Base-by-base conservation (phyloP, 805 yeast genomes). In the Yamadazyma olivae region DNA sequence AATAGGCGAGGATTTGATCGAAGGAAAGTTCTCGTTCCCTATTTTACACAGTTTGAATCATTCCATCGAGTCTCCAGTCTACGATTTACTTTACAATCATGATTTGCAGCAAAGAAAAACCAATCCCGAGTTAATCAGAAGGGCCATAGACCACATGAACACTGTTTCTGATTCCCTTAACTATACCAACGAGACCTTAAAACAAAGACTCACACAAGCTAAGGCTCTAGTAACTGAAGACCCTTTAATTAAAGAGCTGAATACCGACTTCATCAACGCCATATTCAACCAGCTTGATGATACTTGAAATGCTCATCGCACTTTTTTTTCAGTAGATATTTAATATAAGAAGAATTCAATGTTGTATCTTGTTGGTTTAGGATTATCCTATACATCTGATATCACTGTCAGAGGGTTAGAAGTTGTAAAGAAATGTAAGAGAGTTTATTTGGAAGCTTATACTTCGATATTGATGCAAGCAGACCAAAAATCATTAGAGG, bases 381-480 rank as follows among this genome's bases (percentile, higher is more conserved):
- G 99, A 3, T 75, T 91, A 31, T 87, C 96, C 3, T 81, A 89
- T 53, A 93, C 79, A 48, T 68, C 81, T 12, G 99, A 91, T 56
- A 89, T 91, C 53, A 90, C 98, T 1, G 96, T 91, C 12, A 81
- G 97, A 50, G 99, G 99, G 1, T 70, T 93, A 19, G 89, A 91
- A 52, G 76, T 82, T 3, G 89, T 93, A 38, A 82, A 75, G 51
- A 75, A 72, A 57, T 89, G 97, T 64, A 79, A 83, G 52, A 71
- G 96, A 27, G 95, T 91, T n/a, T 91, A 91, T 50, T 68, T 93
- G 38, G 99, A 91, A 64, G 97, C 95, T 3, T 91, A 91, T 61
- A 91, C 99, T 3, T 84, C 95, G 26, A 91, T 91, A 44, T 67
- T 93, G 40, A 91, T 93, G 98, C 89, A 95, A 9, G 95, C 98